These are phyloP conservation scores for Seiridium unicorne DNA, from an alignment of 2,329 filamentous ascomycete genomes.

Conservation along the genomic window DNA sequence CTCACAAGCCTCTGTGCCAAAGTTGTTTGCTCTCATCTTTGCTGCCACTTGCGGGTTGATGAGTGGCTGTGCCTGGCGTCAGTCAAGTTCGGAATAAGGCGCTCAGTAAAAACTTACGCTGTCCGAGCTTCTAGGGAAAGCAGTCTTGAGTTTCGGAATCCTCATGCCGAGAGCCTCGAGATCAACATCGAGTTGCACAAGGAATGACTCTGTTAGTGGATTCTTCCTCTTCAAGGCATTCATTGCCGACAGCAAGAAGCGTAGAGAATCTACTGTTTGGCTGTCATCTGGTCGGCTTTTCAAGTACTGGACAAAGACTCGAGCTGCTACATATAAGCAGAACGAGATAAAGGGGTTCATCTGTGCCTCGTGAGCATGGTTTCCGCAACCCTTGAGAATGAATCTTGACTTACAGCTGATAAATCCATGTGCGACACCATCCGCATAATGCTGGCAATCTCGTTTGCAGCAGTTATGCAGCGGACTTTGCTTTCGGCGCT, in stretches of 20 bases:
- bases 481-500: slow-evolving; percentile 88
- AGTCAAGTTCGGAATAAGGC: not conserved
- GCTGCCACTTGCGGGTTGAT: slow-evolving; percentile 11
- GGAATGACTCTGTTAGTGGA: slow-evolving; percentile 88
- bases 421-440: slow-evolving; percentile 91
- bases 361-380: slow-evolving; percentile 41
- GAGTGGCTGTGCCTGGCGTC: slow-evolving; percentile 4
- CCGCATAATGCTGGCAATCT: slow-evolving; percentile 93
- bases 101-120: slow-evolving; percentile 39
- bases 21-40: slow-evolving; percentile 6
- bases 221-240: slow-evolving; percentile 84
- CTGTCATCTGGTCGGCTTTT: slow-evolving; percentile 87
- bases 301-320: slow-evolving; percentile 95
- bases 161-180: slow-evolving; percentile 70
- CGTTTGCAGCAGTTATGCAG: slow-evolving; percentile 89
- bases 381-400: not conserved
- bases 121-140: slow-evolving; percentile 52
- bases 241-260: slow-evolving; percentile 89
- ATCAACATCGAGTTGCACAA: slow-evolving; percentile 91
- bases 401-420: slow-evolving; percentile 60
- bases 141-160: slow-evolving; percentile 55
- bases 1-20: slow-evolving; percentile 8
- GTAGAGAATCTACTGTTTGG: slow-evolving; percentile 75
- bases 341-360: slow-evolving; percentile 96
- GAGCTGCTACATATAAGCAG: slow-evolving; percentile 90